phyloP scores from a whole-genome alignment of 208 protist species.

The Wallacemonas sp. region DNA sequence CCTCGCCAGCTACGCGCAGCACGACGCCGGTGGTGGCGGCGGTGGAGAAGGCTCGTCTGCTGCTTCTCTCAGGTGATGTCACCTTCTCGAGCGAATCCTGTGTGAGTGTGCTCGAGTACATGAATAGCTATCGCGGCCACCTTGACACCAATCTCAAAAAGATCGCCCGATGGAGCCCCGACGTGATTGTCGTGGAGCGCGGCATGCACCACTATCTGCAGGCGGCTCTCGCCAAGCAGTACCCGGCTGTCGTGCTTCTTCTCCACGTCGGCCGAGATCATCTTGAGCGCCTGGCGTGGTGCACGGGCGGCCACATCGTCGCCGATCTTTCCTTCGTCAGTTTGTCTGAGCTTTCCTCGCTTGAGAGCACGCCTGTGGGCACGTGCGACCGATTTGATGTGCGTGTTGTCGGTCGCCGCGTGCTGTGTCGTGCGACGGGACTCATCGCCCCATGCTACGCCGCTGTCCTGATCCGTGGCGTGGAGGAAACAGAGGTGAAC shows the following conservation, averaged over 20 bases:
- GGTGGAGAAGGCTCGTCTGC: constrained; percentile 45
- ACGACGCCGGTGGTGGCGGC: constrained; percentile 20
- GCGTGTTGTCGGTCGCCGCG: constrained; percentile 32
- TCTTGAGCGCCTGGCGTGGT: constrained; percentile 43
- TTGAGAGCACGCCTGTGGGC: constrained; percentile 40
- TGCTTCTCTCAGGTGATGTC: constrained; percentile 66
- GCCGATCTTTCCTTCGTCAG: constrained; percentile 65
- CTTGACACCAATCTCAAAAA: constrained; percentile 74
- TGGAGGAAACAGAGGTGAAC: not conserved
- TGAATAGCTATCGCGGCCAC: constrained; percentile 57
- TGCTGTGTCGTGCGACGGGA: constrained; percentile 23
- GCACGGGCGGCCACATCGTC: constrained; percentile 53
- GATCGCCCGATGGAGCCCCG: constrained; percentile 57
- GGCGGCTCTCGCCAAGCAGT: constrained; percentile 39
- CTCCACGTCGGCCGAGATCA: constrained; percentile 47
- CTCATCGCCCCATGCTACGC: constrained; percentile 19
- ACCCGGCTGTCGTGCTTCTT: constrained; percentile 44
- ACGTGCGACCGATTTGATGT: constrained; percentile 45
- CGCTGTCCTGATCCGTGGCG: constrained; percentile 27
- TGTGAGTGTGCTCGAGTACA: constrained; percentile 48
- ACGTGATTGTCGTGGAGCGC: constrained; percentile 73
- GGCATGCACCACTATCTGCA: constrained; percentile 83
- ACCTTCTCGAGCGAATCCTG: constrained; percentile 20
- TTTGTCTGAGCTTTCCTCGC: constrained; percentile 33
- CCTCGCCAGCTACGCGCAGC: too few relatives aligned